Conservation (phyloP, 352 stramenopile genomes). For the Pythium coloratum region DNA sequence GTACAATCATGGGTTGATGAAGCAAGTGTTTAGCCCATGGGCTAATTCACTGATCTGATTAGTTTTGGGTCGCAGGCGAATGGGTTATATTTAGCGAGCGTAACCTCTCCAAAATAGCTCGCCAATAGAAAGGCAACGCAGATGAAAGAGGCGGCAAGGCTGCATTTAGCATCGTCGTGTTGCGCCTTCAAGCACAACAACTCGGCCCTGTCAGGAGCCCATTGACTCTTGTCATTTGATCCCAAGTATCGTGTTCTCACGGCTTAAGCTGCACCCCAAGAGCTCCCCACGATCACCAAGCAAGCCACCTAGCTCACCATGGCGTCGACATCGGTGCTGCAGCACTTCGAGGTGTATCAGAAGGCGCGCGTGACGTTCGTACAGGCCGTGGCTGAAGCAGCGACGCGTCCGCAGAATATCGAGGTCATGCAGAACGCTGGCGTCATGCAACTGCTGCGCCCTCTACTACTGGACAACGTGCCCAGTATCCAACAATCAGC, state of each 20-base stretch:
- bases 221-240: not conserved
- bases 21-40: not conserved
- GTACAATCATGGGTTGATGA: conserved; percentile 5
- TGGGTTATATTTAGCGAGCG: conserved; percentile 22
- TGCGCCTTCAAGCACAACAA: not conserved
- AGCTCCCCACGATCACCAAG: not conserved
- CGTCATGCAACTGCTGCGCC: conserved; percentile 94
- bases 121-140: not conserved
- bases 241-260: not conserved
- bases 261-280: not conserved
- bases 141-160: not conserved
- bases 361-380: conserved; percentile 95
- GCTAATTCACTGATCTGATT: not conserved
- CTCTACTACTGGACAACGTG: conserved; percentile 94
- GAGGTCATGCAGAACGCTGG: conserved; percentile 96
- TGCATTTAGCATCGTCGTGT: not conserved
- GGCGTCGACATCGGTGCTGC: conserved; percentile 88
- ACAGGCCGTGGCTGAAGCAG: conserved; percentile 92
- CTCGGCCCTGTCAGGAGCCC: not conserved
- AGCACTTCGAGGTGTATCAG: conserved; percentile 96
- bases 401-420: conserved; percentile 95
- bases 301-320: conserved; percentile 32
- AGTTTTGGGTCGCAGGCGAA: not conserved
- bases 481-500: conserved; percentile 95
- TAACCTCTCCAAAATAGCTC: conserved; percentile 27